A percentile compares a stretch with the other conserved stretches of the same genome.
Conservation (phyloP, 441 rosid species). For the Pelargonium exstipulatum region DNA sequence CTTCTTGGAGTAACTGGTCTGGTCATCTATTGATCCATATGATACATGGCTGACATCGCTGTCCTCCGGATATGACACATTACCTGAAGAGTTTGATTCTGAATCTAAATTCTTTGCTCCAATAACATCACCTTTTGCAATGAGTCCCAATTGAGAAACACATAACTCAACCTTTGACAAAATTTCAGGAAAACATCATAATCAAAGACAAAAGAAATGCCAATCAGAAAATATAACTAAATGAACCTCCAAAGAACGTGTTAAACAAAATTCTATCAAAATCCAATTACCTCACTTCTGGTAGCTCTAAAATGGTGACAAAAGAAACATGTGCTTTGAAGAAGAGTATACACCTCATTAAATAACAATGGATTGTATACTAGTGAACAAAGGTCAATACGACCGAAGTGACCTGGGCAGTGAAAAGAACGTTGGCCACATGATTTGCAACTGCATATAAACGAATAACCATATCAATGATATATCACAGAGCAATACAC, state of each 20-base stretch:
- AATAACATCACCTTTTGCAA: slow-evolving; percentile 69
- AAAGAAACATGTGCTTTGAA: slow-evolving; percentile 61
- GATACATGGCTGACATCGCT: slow-evolving; percentile 39
- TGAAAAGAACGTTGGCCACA: slow-evolving; percentile 52
- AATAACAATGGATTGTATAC: slow-evolving; percentile 83
- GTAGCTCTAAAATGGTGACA: slow-evolving; percentile 55
- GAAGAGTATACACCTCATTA: slow-evolving; percentile 47
- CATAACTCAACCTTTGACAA: slow-evolving; percentile 50
- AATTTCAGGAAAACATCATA: neutral
- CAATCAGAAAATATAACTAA: slow-evolving; percentile 2
- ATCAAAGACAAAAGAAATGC: neutral
- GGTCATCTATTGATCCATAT: slow-evolving; percentile 26
- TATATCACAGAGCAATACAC: neutral
- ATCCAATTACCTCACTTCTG: slow-evolving; percentile 37
- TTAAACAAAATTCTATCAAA: slow-evolving; percentile 8
- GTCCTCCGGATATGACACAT: slow-evolving; percentile 33
- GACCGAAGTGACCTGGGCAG: slow-evolving; percentile 98
- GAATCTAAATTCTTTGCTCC: slow-evolving; percentile 58
- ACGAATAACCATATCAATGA: slow-evolving; percentile 6
- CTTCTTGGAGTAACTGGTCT: slow-evolving; percentile 26
- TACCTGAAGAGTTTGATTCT: slow-evolving; percentile 18
- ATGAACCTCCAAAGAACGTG: slow-evolving; percentile 10
- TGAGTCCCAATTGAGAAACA: slow-evolving; percentile 63
- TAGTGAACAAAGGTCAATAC: slow-evolving; percentile 65
- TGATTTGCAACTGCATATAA: slow-evolving; percentile 61